A percentile compares a stretch with the other conserved stretches of the same genome.
phyloP scores from a whole-genome alignment of 306 rosid genomes.

The Cucumis hystrix region DNA sequence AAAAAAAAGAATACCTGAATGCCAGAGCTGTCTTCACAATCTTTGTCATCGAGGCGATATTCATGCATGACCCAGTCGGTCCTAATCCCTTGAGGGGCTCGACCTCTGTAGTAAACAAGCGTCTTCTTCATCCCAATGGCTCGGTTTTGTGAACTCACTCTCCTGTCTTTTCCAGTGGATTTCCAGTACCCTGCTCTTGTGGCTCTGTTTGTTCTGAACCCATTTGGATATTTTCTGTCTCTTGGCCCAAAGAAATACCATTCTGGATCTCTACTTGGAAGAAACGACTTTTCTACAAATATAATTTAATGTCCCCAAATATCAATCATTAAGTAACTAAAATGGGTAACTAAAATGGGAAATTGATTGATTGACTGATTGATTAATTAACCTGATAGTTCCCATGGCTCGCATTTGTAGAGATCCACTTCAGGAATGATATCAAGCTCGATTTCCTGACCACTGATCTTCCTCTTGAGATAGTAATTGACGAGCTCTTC shows the following conservation, averaged over 20 bases:
- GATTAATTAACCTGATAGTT: conserved; percentile 52
- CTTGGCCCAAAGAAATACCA: conserved; percentile 98
- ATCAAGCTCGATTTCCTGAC: conserved; percentile 93
- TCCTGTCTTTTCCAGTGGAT: conserved; percentile 85
- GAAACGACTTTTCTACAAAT: conserved; percentile 66
- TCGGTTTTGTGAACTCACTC: conserved; percentile 54
- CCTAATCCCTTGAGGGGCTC: conserved; percentile 96
- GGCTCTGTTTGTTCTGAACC: conserved; percentile 92
- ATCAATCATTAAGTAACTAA: too few species aligned
- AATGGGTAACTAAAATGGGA: background rate
- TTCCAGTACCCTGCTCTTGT: conserved; percentile 98
- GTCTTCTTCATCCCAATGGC: conserved; percentile 98
- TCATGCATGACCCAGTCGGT: conserved; percentile 99
- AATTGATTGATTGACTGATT: too few species aligned
- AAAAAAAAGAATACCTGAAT: conserved; percentile 30
- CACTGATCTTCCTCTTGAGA: conserved; percentile 78
- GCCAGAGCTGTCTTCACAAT: conserved; percentile 52
- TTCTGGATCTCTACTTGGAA: conserved; percentile 96
- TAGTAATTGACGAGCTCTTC: conserved; percentile 95
- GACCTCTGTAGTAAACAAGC: conserved; percentile 79
- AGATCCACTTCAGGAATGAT: conserved; percentile 98
- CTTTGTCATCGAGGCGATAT: conserved; percentile 84
- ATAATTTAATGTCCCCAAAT: background rate
- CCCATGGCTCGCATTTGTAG: conserved; percentile 99
- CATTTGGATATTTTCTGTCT: conserved; percentile 89